These are phyloP conservation scores for Pichia sp. DNA, from an alignment of 1,139 yeast genomes.

Conservation along the genomic window DNA sequence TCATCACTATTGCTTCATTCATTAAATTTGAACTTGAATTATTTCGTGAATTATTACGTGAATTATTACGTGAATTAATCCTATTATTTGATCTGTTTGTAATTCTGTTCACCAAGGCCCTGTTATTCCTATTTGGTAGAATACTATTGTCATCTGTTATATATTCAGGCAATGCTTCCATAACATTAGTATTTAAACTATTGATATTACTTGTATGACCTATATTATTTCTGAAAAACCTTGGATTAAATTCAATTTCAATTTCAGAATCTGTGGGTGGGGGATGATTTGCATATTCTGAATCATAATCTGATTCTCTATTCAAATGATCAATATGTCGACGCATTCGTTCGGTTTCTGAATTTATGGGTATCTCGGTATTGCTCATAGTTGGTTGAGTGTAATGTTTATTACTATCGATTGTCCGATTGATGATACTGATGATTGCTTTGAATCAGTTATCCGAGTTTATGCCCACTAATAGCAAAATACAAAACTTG, in stretches of 20 bases:
- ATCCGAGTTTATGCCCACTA: too few species aligned
- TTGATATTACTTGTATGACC: background rate
- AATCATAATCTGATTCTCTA: conserved; percentile 20
- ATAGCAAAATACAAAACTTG: too few species aligned
- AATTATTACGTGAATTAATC: background rate
- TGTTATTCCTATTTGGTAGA: background rate
- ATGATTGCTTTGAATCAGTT: background rate
- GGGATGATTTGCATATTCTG: conserved; percentile 26
- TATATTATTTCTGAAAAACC: background rate
- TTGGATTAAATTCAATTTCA: conserved; percentile 13
- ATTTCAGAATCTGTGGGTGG: conserved; percentile 31
- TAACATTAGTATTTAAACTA: background rate
- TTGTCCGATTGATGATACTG: too few species aligned
- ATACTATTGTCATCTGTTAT: background rate
- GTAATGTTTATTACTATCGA: background rate
- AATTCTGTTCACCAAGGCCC: background rate
- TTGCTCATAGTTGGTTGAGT: background rate
- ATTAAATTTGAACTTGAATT: background rate
- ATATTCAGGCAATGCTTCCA: background rate
- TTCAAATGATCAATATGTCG: conserved; percentile 8
- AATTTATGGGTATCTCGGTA: background rate
- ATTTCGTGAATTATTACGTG: background rate
- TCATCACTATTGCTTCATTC: background rate
- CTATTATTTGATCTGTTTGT: background rate
- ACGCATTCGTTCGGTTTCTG: conserved; percentile 3